Conservation (phyloP, 768 basidiomycete species). For the Suillus tomentosus region DNA sequence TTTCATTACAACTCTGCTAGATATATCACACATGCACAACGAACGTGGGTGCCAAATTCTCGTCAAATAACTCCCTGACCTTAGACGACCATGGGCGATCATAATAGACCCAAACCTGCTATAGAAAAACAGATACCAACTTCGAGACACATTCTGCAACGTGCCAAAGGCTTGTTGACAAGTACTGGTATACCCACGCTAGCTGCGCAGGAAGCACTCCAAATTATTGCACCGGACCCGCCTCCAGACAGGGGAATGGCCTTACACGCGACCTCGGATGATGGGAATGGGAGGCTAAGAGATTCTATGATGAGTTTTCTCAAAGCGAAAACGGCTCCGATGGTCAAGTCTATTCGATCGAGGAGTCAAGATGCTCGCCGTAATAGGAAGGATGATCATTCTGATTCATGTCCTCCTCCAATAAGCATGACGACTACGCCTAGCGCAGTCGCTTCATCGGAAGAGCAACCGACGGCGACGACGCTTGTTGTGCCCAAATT, state of each 20-base stretch:
- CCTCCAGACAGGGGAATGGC: conserved; percentile 10
- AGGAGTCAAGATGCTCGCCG: conserved; percentile 15
- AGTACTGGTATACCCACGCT: conserved; percentile 30
- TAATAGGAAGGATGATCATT: conserved; percentile 26
- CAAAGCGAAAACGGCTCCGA: conserved; percentile 30
- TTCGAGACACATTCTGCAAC: conserved; percentile 32
- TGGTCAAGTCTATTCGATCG: conserved; percentile 31
- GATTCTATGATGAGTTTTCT: conserved; percentile 40
- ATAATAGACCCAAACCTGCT: neutral
- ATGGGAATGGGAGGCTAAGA: conserved; percentile 20
- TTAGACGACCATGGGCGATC: neutral
- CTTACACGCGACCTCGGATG: neutral
- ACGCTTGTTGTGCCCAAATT: neutral
- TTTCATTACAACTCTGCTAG: neutral
- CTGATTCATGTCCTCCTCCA: neutral
- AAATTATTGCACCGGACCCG: conserved; percentile 24
- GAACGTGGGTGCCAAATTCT: neutral
- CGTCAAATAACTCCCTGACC: neutral
- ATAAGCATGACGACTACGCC: neutral
- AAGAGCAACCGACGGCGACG: neutral
- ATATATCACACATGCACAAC: neutral
- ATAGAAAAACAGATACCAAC: conserved; percentile 8
- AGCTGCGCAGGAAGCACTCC: conserved; percentile 10
- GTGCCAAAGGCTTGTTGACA: conserved; percentile 41
- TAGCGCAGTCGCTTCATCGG: neutral